Base-by-base conservation (phyloP, 2,329 filamentous ascomycete genomes). In the Pyrenochaeta sp. region DNA sequence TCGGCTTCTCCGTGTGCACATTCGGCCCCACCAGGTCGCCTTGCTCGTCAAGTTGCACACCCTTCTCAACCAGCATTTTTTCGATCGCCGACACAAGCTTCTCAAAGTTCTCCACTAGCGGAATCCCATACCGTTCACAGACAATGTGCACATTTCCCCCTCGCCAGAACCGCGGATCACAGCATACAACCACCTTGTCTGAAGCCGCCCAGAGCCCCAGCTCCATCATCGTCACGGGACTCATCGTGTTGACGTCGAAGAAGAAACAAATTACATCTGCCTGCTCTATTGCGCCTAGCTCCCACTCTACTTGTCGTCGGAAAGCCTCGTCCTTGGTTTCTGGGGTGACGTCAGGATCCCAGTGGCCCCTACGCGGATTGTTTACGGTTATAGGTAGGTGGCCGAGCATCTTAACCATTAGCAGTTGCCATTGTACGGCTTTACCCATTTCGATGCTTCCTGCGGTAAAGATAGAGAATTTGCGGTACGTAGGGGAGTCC, bases 171-270 rank as follows among this genome's bases (percentile, higher is more conserved):
- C 73, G 74, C 18, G 72, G 62, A 2, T 75, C 72, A 34, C 79
- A 83, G 28, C 78, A 77, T 1, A 85, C 82, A 9, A 86, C 68
- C 1, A 75, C 72, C 58, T 77, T 81, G 1, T 68, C 68, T 1
- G 68, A 53, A 10, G 54, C 30, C 3, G 77, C 77, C 34, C 71
- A 78, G 4, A 87, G 67, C 0, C 84, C 84, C 13, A 87, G 65
- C 67, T 87, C 84, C 30, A 87, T 65, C 58, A 87, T 65, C 22
- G 78, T 83, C 18, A 86, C 74, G 1, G 81, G 80, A 6, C 82
- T 81, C 34, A 73, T 69, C 0, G 80, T 83, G 3, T 52, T 67
- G 1, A 74, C 70, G 32, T 81, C 76, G 42, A 86, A 82, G 61
- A 80, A 83, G 40, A 87, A 72, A 15, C 80, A 78, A 6, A 86